phyloP scores from a whole-genome alignment of 345 rosid genomes.

The Geranium brycei region DNA sequence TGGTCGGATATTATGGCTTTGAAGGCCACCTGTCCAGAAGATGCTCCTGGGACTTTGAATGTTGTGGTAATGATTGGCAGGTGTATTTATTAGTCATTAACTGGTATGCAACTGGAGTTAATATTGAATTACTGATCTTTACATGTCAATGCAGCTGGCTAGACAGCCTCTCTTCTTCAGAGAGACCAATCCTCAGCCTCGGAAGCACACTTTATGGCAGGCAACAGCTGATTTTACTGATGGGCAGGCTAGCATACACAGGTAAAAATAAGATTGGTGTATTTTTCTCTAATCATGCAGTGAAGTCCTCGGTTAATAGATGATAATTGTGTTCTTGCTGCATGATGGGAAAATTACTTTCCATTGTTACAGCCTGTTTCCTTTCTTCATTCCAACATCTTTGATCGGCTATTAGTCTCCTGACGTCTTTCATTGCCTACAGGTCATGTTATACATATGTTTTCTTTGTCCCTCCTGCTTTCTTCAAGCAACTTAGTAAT shows the following conservation, averaged over 20 bases:
- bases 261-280: constrained; percentile 32
- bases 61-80: constrained; percentile 35
- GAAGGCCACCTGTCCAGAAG: constrained; percentile 37
- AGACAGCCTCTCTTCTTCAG: constrained; percentile 70
- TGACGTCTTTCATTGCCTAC: not conserved
- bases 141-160: constrained; percentile 34
- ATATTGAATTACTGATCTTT: constrained; percentile 4
- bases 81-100: constrained; percentile 5
- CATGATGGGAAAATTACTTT: not conserved
- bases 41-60: constrained; percentile 38
- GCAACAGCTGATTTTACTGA: constrained; percentile 59
- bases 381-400: not conserved
- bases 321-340: not conserved
- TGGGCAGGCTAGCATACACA: constrained; percentile 54
- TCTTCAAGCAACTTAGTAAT: not conserved
- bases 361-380: not conserved
- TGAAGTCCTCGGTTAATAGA: not conserved
- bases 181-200: constrained; percentile 66
- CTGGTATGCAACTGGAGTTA: not conserved
- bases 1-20: constrained; percentile 66
- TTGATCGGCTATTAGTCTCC: not conserved
- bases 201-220: constrained; percentile 72
- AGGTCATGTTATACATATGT: not conserved
- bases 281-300: not conserved
- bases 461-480: not conserved